These are phyloP conservation scores for Lathyrus tuberosus DNA, from an alignment of 306 rosid species.

Conservation along the genomic window DNA sequence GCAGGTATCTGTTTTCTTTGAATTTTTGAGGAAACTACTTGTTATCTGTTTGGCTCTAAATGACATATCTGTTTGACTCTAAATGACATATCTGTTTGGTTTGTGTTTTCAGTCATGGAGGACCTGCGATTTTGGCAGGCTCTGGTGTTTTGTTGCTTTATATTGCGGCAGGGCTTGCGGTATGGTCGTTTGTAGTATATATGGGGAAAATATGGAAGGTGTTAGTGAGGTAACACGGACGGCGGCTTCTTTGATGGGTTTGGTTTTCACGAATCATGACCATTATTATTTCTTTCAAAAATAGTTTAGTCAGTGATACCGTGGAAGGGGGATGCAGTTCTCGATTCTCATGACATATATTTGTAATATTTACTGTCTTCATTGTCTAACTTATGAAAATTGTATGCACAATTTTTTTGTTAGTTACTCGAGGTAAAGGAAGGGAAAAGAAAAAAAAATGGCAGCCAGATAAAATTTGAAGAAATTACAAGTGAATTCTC, in stretches of 20 bases:
- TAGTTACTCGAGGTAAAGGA: conserved; percentile 18
- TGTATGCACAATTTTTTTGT: conserved; percentile 11
- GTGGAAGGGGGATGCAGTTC: conserved; percentile 39
- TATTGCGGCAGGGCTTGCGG: conserved; percentile 85
- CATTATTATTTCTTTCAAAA: conserved; percentile 27
- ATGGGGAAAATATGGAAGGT: conserved; percentile 76
- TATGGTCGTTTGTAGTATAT: conserved; percentile 84
- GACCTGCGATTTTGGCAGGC: conserved; percentile 59
- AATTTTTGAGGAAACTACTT: conserved; percentile 13
- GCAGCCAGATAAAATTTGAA: conserved; percentile 18
- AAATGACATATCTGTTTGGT: conserved; percentile 36
- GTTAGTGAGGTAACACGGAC: conserved; percentile 56
- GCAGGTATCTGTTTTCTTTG: conserved; percentile 60
- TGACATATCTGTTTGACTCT: conserved; percentile 36
- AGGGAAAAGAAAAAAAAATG: not conserved
- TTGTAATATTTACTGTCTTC: conserved; percentile 27
- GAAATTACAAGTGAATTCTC: conserved; percentile 28
- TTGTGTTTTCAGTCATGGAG: conserved; percentile 67
- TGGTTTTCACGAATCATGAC: conserved; percentile 32
- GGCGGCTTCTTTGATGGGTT: conserved; percentile 31
- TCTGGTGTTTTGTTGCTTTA: conserved; percentile 82
- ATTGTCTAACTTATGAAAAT: conserved; percentile 17
- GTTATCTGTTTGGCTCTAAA: not conserved
- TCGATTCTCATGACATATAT: conserved; percentile 31
- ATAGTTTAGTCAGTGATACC: conserved; percentile 34